phyloP scores from a whole-genome alignment of 345 rosid species.

The Euphorbia lathyris region DNA sequence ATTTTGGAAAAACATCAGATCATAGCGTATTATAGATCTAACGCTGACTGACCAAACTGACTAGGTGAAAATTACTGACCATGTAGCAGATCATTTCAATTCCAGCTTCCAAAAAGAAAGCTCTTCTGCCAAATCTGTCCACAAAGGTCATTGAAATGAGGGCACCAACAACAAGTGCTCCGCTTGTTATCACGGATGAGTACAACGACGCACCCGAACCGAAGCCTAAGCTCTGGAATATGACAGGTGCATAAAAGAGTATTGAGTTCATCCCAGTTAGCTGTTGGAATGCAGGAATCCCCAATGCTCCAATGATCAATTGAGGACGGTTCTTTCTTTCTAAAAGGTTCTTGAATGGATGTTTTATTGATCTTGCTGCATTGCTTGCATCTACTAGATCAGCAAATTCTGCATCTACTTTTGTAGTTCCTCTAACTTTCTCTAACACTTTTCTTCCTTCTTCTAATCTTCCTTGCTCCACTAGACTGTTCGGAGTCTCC shows the following conservation, averaged over 20 bases:
- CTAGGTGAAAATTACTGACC: too few species aligned
- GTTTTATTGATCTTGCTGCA: slow-evolving; percentile 29
- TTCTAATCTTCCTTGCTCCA: slow-evolving; percentile 28
- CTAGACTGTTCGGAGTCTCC: slow-evolving; percentile 37
- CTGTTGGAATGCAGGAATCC: slow-evolving; percentile 47
- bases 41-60: too few species aligned
- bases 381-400: slow-evolving; percentile 29
- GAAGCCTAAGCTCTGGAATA: slow-evolving; percentile 48
- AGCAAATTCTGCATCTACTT: slow-evolving; percentile 33
- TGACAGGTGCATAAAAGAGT: slow-evolving; percentile 50
- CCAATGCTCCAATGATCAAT: slow-evolving; percentile 21
- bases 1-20: too few species aligned
- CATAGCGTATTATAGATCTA: too few species aligned
- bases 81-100: slow-evolving; percentile 37
- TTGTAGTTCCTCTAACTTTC: slow-evolving; percentile 26
- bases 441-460: slow-evolving; percentile 27
- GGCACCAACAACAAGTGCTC: slow-evolving; percentile 25
- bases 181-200: slow-evolving; percentile 43
- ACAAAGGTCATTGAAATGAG: slow-evolving; percentile 28
- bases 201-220: slow-evolving; percentile 36
- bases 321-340: slow-evolving; percentile 30
- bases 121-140: slow-evolving; percentile 41
- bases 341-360: slow-evolving; percentile 34
- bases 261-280: slow-evolving; percentile 47
- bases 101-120: slow-evolving; percentile 46